Conservation (phyloP, 345 rosid species). For the Noccaea bulbosa region DNA sequence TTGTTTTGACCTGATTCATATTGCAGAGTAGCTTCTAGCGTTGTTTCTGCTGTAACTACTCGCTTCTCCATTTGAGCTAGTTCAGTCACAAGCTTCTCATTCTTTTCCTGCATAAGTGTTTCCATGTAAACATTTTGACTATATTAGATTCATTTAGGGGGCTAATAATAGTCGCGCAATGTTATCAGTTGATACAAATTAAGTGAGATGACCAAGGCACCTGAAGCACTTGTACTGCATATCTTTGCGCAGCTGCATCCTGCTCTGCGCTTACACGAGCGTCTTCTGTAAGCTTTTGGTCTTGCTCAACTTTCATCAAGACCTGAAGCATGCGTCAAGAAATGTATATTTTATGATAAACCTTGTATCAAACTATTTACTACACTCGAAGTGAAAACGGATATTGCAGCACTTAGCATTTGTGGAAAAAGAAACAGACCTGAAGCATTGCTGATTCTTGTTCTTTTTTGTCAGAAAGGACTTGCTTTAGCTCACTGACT, state of each 20-base stretch:
- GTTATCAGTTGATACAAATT: background rate
- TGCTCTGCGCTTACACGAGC: conserved; percentile 80
- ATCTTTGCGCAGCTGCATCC: conserved; percentile 74
- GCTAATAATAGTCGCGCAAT: too few relatives aligned
- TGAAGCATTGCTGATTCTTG: conserved; percentile 86
- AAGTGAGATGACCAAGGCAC: conserved; percentile 45
- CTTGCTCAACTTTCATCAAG: conserved; percentile 84
- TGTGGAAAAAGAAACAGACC: conserved; percentile 47
- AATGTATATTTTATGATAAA: background rate
- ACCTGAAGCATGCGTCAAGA: conserved; percentile 50
- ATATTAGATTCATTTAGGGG: background rate
- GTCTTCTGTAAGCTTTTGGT: conserved; percentile 89
- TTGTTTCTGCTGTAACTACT: conserved; percentile 87
- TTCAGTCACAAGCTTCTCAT: conserved; percentile 70
- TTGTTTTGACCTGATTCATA: conserved; percentile 79
- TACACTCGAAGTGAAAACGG: background rate
- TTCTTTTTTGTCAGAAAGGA: conserved; percentile 78
- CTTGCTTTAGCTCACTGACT: conserved; percentile 55
- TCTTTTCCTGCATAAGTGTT: conserved; percentile 69
- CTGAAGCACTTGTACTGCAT: conserved; percentile 68
- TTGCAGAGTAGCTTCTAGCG: conserved; percentile 85
- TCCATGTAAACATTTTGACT: conserved; percentile 14
- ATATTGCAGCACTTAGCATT: background rate
- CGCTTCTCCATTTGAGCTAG: conserved; percentile 83
- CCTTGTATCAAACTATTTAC: background rate